phyloP scores from a whole-genome alignment of 805 yeast species.

The Starmerella etchellsii region DNA sequence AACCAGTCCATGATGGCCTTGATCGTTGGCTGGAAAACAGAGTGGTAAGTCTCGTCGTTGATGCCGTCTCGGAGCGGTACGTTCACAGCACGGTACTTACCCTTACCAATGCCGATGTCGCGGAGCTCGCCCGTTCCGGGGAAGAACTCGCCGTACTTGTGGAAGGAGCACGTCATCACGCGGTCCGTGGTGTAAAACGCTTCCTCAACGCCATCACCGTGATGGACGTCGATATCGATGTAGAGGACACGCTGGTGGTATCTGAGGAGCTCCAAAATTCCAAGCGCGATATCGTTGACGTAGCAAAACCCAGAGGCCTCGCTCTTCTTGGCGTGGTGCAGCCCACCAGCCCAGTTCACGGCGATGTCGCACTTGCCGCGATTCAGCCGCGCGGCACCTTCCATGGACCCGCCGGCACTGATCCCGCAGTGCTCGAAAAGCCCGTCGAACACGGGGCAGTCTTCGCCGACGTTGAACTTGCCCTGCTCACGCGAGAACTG shows the following conservation, averaged over 20 bases:
- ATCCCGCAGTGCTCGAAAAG: constrained; percentile 79
- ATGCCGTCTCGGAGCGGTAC: constrained; percentile 93
- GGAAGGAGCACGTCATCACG: constrained; percentile 93
- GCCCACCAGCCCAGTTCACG: constrained; percentile 91
- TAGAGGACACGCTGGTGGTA: constrained; percentile 88
- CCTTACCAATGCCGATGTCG: constrained; percentile 79
- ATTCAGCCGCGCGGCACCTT: constrained; percentile 72
- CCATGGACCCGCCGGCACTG: constrained; percentile 83
- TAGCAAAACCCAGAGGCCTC: constrained; percentile 96
- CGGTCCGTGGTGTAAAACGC: constrained; percentile 91
- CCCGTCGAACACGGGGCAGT: constrained; percentile 91
- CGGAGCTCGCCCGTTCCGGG: constrained; percentile 94
- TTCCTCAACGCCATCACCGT: constrained; percentile 97
- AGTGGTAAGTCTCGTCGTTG: constrained; percentile 84
- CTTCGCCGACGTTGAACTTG: constrained; percentile 93
- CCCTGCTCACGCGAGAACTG: constrained; percentile 76
- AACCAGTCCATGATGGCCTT: constrained; percentile 82
- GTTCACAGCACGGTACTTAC: constrained; percentile 76
- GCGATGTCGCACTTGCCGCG: constrained; percentile 87
- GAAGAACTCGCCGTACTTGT: constrained; percentile 90
- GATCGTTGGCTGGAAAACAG: constrained; percentile 48
- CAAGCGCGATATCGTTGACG: constrained; percentile 83
- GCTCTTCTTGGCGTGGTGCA: constrained; percentile 89
- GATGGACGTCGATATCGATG: constrained; percentile 90
- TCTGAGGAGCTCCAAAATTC: constrained; percentile 69